Evolutionary conservation across 1,284 basidiomycete genomes (phyloP), one percentile per base, ranked within the genome.

Genomic region (Leucoagaricus sp.): DNA sequence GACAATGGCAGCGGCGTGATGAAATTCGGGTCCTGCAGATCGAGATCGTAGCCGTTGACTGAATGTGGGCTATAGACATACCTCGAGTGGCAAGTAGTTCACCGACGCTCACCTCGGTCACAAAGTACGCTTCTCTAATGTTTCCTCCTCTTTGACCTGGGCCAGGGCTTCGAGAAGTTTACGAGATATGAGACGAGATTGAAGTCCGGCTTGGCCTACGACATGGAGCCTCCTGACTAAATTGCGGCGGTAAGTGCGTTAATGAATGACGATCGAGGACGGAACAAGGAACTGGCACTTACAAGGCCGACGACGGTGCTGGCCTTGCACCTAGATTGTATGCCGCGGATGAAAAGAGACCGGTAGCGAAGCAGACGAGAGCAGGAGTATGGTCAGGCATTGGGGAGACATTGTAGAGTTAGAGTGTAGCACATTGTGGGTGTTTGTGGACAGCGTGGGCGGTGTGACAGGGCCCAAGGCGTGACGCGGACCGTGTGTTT

Each of bases 261-360:
- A n/a, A n/a, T n/a, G n/a, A n/a, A 31, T 28, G 28, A 29, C 17
- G 40, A 40, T 53, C 52, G 21, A 12, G n/a, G 10, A 40, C 3
- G 41, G 50, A 13, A 42, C 33, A 49, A 23, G 36, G 29, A 40
- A 48, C 17, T 3, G 15, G 38, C 49, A 38, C 49, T 51, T 51
- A 31, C 36, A 26, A 17, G 31, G 19, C 48, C 38, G 38, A 38
- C 49, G 36, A 36, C 38, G 71, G 90, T 94, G 65, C 94, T 84
- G 55, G 96, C 87, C 76, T 85, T 91, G 80, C 97, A 90, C 82
- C 98, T n/a, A n/a, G 96, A 69, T 98, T 98, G 76, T 96, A 98
- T 57, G 85, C 79, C 29, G 89, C 91, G 71, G 96, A 96, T 19
- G 85, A 91, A 53, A 89, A 72, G 40, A 89, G 66, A 58, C 87